Percentiles rank a stretch among this genome's conserved stretches.
These are phyloP conservation scores for Salix caprea DNA, from an alignment of 345 rosid genomes.

Conservation along the genomic window DNA sequence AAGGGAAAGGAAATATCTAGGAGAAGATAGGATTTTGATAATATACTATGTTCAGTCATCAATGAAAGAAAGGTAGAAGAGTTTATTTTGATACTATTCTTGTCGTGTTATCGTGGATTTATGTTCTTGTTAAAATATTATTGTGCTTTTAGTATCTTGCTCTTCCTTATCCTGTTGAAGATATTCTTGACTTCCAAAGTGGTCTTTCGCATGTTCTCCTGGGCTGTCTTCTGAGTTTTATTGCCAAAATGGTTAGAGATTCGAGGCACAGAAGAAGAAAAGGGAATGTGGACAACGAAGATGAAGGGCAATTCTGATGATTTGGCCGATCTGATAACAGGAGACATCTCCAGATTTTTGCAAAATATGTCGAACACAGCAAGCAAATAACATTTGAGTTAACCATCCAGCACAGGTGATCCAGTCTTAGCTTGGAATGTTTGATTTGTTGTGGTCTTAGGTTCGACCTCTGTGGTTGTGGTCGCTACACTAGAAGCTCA, in stretches of 20 bases:
- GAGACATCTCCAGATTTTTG: constrained; percentile 31
- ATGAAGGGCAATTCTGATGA: background rate
- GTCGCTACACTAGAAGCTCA: too few species aligned
- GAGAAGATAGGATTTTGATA: background rate
- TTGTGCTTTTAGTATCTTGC: background rate
- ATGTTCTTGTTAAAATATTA: too few species aligned
- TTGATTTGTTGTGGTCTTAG: too few species aligned
- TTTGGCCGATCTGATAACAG: constrained; percentile 11
- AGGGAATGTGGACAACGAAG: too few species aligned
- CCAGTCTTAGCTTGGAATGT: too few species aligned
- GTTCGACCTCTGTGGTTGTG: too few species aligned
- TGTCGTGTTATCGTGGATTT: too few species aligned
- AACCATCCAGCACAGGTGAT: background rate
- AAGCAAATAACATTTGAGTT: constrained; percentile 23
- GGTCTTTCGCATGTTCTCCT: background rate
- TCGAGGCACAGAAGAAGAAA: too few species aligned
- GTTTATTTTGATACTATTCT: too few species aligned
- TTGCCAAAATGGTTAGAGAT: too few species aligned
- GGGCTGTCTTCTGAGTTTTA: too few species aligned
- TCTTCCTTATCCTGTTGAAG: background rate
- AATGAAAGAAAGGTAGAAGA: background rate
- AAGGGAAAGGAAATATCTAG: background rate
- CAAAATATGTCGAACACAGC: constrained; percentile 26
- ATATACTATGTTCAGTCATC: background rate
- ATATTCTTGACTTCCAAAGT: background rate